phyloP scores from a whole-genome alignment of 1,139 yeast species.

The Zygoascus sp. region DNA sequence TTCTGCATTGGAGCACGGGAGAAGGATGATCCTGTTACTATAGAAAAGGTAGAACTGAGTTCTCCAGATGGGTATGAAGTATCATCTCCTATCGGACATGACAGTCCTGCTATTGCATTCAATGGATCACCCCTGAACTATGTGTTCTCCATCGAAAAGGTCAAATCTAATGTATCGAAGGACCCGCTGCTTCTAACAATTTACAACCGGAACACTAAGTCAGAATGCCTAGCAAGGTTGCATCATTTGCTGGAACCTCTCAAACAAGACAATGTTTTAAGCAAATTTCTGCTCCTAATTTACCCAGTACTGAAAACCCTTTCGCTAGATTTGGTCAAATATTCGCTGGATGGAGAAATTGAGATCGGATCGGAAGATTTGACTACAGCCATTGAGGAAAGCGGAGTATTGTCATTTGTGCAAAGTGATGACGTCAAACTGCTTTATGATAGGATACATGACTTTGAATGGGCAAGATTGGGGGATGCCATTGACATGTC shows the following conservation, averaged over 20 bases:
- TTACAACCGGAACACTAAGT: constrained; percentile 6
- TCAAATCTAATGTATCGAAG: background rate
- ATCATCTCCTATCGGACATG: constrained; percentile 33
- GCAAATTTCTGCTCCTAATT: constrained; percentile 16
- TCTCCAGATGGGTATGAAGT: constrained; percentile 43
- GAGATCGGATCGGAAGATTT: constrained; percentile 11
- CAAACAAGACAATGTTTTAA: constrained; percentile 32
- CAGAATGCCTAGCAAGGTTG: constrained; percentile 19
- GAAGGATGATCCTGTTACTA: constrained; percentile 49
- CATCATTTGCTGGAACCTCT: constrained; percentile 21
- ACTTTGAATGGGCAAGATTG: background rate
- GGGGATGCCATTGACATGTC: constrained; percentile 12
- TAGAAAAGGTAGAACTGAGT: constrained; percentile 43
- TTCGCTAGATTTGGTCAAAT: constrained; percentile 17
- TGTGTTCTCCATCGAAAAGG: constrained; percentile 48
- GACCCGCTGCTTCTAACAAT: constrained; percentile 11
- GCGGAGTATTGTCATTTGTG: constrained; percentile 13
- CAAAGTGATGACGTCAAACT: constrained; percentile 7
- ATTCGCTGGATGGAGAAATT: constrained; percentile 19
- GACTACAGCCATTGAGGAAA: constrained; percentile 10
- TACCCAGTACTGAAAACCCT: constrained; percentile 15
- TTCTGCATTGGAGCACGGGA: constrained; percentile 63
- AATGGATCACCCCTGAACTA: constrained; percentile 67
- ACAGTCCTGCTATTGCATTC: constrained; percentile 45
- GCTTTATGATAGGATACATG: constrained; percentile 10